Percentiles rank a stretch among this genome's conserved stretches.
These are phyloP conservation scores for Suillus placidus DNA, from an alignment of 768 basidiomycete species.

Conservation along the genomic window DNA sequence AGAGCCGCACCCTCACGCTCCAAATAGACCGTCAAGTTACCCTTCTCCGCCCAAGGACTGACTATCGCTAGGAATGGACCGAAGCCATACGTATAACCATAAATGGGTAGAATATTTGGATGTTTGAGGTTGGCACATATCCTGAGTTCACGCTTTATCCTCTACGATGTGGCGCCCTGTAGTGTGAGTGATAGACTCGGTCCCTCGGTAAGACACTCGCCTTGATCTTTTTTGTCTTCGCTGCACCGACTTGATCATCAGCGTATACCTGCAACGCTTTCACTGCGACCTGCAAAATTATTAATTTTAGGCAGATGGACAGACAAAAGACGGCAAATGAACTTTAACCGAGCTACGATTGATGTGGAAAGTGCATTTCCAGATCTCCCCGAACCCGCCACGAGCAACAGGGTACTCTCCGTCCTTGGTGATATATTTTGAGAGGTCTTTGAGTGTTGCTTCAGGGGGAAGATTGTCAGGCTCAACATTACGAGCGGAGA, in stretches of 20 bases:
- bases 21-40: slow-evolving; percentile 30
- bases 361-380: neutral
- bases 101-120: slow-evolving; percentile 30
- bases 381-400: slow-evolving; percentile 9
- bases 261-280: slow-evolving; percentile 5
- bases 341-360: neutral
- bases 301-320: neutral
- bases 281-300: slow-evolving; percentile 1
- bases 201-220: neutral
- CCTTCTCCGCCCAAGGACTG: slow-evolving; percentile 39
- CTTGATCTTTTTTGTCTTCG: slow-evolving; percentile 10
- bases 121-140: slow-evolving; percentile 34
- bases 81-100: slow-evolving; percentile 33
- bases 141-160: slow-evolving; percentile 19
- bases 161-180: slow-evolving; percentile 16
- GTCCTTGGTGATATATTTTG: neutral
- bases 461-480: neutral
- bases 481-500: neutral
- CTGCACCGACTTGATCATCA: neutral
- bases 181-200: neutral
- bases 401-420: neutral
- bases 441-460: neutral
- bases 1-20: slow-evolving; percentile 15
- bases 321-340: neutral
- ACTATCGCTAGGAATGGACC: slow-evolving; percentile 37